Base-by-base conservation (phyloP, 495 filamentous ascomycete genomes). In the Aspergillus baeticus region DNA sequence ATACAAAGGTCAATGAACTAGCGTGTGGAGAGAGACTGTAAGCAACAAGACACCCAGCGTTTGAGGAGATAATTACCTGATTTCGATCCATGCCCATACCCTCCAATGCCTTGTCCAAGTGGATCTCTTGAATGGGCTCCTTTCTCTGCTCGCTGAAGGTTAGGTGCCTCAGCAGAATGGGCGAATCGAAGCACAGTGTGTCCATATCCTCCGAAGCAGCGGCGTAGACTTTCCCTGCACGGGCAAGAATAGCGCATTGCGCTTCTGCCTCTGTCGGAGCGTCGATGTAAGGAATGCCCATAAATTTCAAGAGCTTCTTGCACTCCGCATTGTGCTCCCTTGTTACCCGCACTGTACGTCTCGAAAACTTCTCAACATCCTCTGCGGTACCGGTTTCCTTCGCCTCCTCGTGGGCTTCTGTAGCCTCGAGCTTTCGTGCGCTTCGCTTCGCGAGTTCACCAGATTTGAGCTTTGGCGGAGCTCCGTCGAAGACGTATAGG, bases 191-290 rank as follows among this genome's bases (percentile, higher is more conserved):
- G 68, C 94, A 97, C 15, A 99, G 76, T 0, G 94, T 99, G 66
- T 99, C 94, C 94, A 99, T 99, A 75, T 99, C 94, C 76, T 99
- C 94, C 38, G 87, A 93, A 1, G 94, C 94, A 22, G 94, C 94
- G 14, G 92, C 94, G 60, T 94, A 99, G 31, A 98, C 94, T 74
- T 97, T 98, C 10, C 91, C 92, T 14, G 89, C 94, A 51, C 89
- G 81, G 2, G 94, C 94, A 51, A 99, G 79, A 29, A 87, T 88
- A 0, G 94, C 95, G 62, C 94, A 98, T 64, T 98, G 94, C 2
- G 94, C 94, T 74, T 98, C 94, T 6, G 94, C 94, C 71, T 98
- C 94, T 6, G 95, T 98, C 0, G 94, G 94, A 0, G 94, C 95
- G 68, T 94, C 80, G 46, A 98, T 93, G 65, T 89, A 98, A 6